Evolutionary conservation across 164 flowering plant species (phyloP).

Genomic region (Umbellularia californica): DNA sequence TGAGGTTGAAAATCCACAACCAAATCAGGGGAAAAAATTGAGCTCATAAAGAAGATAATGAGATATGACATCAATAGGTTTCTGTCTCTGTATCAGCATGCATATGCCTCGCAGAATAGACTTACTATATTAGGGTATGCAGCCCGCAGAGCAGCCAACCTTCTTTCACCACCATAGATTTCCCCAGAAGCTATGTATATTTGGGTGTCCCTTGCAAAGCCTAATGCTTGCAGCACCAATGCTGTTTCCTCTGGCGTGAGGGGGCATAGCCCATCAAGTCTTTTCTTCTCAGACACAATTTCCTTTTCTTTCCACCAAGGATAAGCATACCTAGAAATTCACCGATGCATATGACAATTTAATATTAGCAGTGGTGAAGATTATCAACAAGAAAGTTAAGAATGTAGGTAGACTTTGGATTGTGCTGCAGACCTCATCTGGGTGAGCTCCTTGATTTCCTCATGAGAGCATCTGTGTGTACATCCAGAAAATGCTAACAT

Average conservation of each 20-base stretch:
- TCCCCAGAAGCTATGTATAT: constrained; percentile 92
- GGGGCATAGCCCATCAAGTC: constrained; percentile 77
- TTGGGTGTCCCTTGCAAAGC: constrained; percentile 50
- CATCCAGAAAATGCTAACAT: constrained; percentile 92
- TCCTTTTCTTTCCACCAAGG: constrained; percentile 97
- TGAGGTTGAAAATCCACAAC: neutral
- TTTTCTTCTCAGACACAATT: constrained; percentile 64
- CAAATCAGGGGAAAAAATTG: neutral
- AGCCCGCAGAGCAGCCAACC: constrained; percentile 57
- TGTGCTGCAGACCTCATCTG: constrained; percentile 46
- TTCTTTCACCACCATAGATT: constrained; percentile 73
- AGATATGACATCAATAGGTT: neutral
- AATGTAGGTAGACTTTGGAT: neutral
- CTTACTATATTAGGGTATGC: constrained; percentile 73
- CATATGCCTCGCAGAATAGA: constrained; percentile 6
- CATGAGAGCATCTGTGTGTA: constrained; percentile 58
- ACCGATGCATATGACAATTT: constrained; percentile 1
- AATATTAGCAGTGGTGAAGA: neutral
- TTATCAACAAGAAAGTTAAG: neutral
- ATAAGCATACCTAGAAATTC: constrained; percentile 57
- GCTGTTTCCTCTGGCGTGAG: constrained; percentile 80
- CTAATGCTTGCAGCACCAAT: constrained; percentile 60
- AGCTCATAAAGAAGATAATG: neutral
- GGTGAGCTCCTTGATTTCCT: constrained; percentile 67
- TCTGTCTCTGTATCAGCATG: neutral